phyloP scores from a whole-genome alignment of 768 basidiomycete species.

The Obba rivulosa region DNA sequence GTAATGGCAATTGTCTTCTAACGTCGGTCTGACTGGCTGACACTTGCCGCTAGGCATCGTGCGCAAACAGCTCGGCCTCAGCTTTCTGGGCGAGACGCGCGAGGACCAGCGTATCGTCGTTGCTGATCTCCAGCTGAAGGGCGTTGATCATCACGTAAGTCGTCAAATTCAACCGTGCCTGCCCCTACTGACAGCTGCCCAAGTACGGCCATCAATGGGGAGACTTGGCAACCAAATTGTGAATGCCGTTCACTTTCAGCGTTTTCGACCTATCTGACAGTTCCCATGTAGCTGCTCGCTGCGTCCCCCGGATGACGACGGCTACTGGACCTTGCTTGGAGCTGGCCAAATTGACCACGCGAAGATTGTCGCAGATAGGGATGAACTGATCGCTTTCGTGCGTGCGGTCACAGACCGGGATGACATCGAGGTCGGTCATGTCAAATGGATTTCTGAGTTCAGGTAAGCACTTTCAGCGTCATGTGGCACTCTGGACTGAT shows the following conservation, averaged over 20 bases:
- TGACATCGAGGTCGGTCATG: slow-evolving; percentile 1
- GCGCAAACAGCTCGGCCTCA: slow-evolving; percentile 35
- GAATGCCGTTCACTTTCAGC: neutral
- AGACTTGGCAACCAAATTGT: neutral
- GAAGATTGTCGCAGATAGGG: neutral
- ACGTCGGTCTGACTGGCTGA: no score
- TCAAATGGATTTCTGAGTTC: neutral
- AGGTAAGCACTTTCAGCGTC: slow-evolving; percentile 1
- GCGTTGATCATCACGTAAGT: slow-evolving; percentile 25
- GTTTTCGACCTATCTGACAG: neutral
- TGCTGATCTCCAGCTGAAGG: slow-evolving; percentile 35
- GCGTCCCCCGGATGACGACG: neutral
- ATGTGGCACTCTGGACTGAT: no score
- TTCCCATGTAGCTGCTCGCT: neutral
- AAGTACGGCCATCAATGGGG: slow-evolving; percentile 4
- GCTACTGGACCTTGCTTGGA: neutral
- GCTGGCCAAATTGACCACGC: neutral
- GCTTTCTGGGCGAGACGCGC: slow-evolving; percentile 36
- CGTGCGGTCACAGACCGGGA: neutral
- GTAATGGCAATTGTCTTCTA: no score
- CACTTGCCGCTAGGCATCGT: slow-evolving; percentile 32
- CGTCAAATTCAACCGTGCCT: neutral
- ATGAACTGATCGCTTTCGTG: neutral
- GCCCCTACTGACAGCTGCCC: neutral
- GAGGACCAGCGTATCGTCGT: slow-evolving; percentile 20